These are phyloP conservation scores for Pseudocercospora crystallina DNA, from an alignment of 2,329 filamentous ascomycete species.

Conservation along the genomic window DNA sequence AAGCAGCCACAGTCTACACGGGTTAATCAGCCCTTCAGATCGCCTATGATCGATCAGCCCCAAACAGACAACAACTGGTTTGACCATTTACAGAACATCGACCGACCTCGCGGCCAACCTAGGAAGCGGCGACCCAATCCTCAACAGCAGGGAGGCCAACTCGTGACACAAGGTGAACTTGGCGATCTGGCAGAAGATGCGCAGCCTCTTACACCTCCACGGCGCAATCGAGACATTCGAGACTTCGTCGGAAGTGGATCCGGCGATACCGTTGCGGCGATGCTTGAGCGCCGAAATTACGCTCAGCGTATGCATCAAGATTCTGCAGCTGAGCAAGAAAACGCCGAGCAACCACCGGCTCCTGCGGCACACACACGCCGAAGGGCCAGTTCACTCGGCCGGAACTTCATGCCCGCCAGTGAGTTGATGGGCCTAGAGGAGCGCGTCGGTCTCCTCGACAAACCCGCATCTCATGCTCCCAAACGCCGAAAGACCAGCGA, in stretches of 20 bases:
- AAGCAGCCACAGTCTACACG: conserved; percentile 19
- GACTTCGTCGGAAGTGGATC: conserved; percentile 25
- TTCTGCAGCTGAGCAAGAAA: not conserved
- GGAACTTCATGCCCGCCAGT: conserved; percentile 33
- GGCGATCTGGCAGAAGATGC: conserved; percentile 24
- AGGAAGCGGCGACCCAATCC: conserved; percentile 10
- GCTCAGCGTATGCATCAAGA: not conserved
- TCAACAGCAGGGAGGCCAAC: conserved; percentile 3
- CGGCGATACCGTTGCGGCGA: conserved; percentile 5
- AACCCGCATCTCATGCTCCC: conserved; percentile 7
- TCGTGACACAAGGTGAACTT: conserved; percentile 30
- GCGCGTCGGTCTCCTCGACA: conserved; percentile 6
- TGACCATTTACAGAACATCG: conserved; percentile 28
- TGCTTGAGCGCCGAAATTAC: conserved; percentile 22
- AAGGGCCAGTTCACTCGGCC: not conserved
- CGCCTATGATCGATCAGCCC: conserved; percentile 24
- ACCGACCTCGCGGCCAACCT: conserved; percentile 4
- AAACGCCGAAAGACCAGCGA: conserved; percentile 31
- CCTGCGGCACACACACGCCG: no score
- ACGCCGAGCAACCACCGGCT: not conserved
- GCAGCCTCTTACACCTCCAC: conserved; percentile 26
- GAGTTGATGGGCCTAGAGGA: conserved; percentile 25
- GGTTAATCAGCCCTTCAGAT: conserved; percentile 34
- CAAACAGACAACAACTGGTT: conserved; percentile 31
- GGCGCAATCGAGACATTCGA: conserved; percentile 34